These are phyloP conservation scores for Hygrophorus pudorinus DNA, from an alignment of 768 basidiomycete genomes.

Conservation along the genomic window DNA sequence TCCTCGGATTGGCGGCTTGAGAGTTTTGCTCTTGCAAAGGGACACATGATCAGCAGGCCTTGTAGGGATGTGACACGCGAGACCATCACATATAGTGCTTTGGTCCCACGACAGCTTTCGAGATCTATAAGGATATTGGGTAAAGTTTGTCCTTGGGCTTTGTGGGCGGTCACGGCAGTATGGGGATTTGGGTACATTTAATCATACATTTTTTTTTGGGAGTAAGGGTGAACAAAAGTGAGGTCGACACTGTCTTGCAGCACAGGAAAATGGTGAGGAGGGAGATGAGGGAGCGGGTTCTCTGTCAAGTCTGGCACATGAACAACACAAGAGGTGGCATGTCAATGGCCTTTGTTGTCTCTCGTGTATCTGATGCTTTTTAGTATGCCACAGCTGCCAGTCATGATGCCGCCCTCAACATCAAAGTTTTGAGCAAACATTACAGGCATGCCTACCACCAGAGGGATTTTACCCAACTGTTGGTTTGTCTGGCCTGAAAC, in stretches of 20 bases:
- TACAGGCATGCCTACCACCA: slow-evolving; percentile 28
- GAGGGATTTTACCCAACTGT: too few relatives aligned
- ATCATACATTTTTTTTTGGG: too few relatives aligned
- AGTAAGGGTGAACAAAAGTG: slow-evolving; percentile 3
- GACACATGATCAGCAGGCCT: slow-evolving; percentile 21
- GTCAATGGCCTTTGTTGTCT: slow-evolving; percentile 6
- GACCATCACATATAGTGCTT: slow-evolving; percentile 31
- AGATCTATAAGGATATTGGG: slow-evolving; percentile 22
- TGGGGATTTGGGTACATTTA: too few relatives aligned
- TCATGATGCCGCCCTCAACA: slow-evolving; percentile 20
- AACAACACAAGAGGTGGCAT: slow-evolving; percentile 13
- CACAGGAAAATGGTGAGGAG: slow-evolving; percentile 7
- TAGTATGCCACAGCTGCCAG: slow-evolving; percentile 17
- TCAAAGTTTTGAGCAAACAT: slow-evolving; percentile 22
- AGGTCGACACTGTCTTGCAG: slow-evolving; percentile 9
- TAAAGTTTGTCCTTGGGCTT: too few relatives aligned
- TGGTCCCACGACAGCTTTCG: slow-evolving; percentile 16
- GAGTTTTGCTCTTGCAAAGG: slow-evolving; percentile 10
- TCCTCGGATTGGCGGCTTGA: too few relatives aligned
- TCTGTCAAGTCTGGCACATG: slow-evolving; percentile 2
- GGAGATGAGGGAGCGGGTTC: slow-evolving; percentile 1
- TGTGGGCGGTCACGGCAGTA: too few relatives aligned
- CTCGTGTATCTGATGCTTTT: slow-evolving; percentile 13
- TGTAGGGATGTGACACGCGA: slow-evolving; percentile 21
- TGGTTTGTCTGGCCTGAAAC: too few relatives aligned